phyloP scores from a whole-genome alignment of 2,329 filamentous ascomycete species.

The Ophiostoma quercus region DNA sequence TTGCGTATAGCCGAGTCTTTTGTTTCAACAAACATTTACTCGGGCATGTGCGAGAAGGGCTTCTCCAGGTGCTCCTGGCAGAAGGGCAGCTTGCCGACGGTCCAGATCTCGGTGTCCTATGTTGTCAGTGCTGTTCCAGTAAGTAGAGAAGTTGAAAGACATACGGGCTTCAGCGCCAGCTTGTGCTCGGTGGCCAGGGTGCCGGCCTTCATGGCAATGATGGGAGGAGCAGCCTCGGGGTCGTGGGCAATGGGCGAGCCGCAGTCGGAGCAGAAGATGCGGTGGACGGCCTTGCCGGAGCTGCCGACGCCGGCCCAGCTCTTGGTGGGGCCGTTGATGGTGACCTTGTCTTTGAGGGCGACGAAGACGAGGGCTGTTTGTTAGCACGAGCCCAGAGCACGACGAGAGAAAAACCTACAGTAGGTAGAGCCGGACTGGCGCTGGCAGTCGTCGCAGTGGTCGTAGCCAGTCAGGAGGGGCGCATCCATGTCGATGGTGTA shows the following conservation, averaged over 20 bases:
- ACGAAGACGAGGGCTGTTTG: constrained; percentile 57
- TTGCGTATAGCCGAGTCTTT: background rate
- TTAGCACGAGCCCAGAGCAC: background rate
- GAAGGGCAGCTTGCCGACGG: constrained; percentile 62
- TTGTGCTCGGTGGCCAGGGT: constrained; percentile 59
- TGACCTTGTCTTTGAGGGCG: constrained; percentile 61
- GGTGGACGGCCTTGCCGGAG: constrained; percentile 60
- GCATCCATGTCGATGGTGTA: constrained; percentile 55
- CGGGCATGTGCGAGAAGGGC: constrained; percentile 59
- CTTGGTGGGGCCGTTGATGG: constrained; percentile 59
- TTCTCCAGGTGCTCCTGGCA: constrained; percentile 61
- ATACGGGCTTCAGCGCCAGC: constrained; percentile 57
- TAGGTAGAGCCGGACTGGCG: constrained; percentile 65
- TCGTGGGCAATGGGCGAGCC: constrained; percentile 66
- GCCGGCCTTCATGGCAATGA: constrained; percentile 65
- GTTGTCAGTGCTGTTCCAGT: background rate
- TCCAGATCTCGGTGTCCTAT: constrained; percentile 62
- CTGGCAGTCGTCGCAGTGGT: constrained; percentile 70
- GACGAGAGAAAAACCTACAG: constrained; percentile 42
- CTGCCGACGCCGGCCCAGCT: constrained; percentile 55
- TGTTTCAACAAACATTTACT: constrained; percentile 36
- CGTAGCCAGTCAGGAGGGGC: constrained; percentile 56
- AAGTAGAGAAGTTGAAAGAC: background rate
- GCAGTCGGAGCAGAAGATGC: constrained; percentile 64
- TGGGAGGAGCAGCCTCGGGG: constrained; percentile 62